Conservation (phyloP, 306 rosid species). For the Vigna trinervia region DNA sequence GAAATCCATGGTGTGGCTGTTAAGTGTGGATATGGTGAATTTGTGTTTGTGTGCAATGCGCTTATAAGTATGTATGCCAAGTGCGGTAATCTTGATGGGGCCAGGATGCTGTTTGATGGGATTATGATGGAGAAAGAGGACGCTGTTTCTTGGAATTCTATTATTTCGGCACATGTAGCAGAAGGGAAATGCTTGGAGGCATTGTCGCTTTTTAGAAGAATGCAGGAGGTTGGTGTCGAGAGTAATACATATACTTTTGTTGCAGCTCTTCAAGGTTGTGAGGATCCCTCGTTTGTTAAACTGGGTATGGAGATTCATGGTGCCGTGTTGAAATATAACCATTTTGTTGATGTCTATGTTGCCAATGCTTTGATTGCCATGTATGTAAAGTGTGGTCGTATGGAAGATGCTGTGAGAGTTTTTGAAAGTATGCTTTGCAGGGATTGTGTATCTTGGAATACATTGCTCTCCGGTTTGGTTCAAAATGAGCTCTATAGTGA, state of each 20-base stretch:
- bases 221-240: slow-evolving; percentile 54
- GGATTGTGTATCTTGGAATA: slow-evolving; percentile 76
- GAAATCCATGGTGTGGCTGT: slow-evolving; percentile 76
- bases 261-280: slow-evolving; percentile 79
- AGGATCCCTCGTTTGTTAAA: slow-evolving; percentile 51
- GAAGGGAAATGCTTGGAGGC: slow-evolving; percentile 59
- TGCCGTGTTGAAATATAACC: slow-evolving; percentile 54
- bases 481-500: slow-evolving; percentile 62
- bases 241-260: slow-evolving; percentile 64
- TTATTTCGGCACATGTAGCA: slow-evolving; percentile 64
- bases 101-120: slow-evolving; percentile 60
- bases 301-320: slow-evolving; percentile 73
- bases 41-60: slow-evolving; percentile 65
- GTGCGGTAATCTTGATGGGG: slow-evolving; percentile 57
- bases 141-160: slow-evolving; percentile 73
- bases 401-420: slow-evolving; percentile 53
- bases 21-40: slow-evolving; percentile 58
- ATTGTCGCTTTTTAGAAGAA: slow-evolving; percentile 57
- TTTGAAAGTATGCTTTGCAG: slow-evolving; percentile 54
- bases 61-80: slow-evolving; percentile 76
- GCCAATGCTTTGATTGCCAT: slow-evolving; percentile 74
- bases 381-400: slow-evolving; percentile 67
- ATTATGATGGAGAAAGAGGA: slow-evolving; percentile 59
- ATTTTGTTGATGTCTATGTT: slow-evolving; percentile 56
- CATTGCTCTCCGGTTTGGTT: slow-evolving; percentile 70